Percentiles rank a stretch among this genome's conserved stretches.
Conservation (phyloP, 2,329 filamentous ascomycete genomes). For the Rutstroemia sydowiana region DNA sequence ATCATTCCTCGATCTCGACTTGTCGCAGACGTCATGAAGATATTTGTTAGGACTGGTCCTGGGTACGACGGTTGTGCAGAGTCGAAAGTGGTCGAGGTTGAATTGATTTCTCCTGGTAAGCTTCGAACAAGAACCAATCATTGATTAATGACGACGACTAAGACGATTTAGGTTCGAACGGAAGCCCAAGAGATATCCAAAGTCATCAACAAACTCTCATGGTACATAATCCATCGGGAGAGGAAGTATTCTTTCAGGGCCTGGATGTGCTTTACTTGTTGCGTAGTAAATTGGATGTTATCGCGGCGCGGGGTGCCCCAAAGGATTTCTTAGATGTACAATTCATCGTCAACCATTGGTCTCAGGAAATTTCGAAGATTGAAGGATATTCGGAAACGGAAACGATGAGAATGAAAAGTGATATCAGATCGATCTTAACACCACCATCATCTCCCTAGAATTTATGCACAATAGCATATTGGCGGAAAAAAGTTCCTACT, state of each 20-base stretch:
- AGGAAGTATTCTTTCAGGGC: not conserved
- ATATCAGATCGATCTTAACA: not conserved
- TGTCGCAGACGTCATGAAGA: not conserved
- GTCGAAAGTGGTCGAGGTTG: not conserved
- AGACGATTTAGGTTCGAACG: not conserved
- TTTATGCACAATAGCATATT: not conserved
- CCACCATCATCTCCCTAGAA: not conserved
- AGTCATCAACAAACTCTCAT: constrained; percentile 3
- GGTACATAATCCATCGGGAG: not conserved
- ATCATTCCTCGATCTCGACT: constrained; percentile 1
- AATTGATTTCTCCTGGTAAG: constrained; percentile 1
- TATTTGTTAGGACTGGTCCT: constrained; percentile 3
- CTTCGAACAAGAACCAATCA: not conserved
- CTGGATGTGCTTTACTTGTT: constrained; percentile 1
- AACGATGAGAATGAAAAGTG: not conserved
- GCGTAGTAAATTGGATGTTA: not conserved
- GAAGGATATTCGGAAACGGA: not conserved
- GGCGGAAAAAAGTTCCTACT: not conserved
- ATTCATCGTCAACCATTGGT: not conserved
- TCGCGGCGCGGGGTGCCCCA: constrained; percentile 2
- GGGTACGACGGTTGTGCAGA: not conserved
- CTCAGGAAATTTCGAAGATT: not conserved
- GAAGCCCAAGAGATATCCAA: constrained; percentile 1
- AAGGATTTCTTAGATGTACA: constrained; percentile 2
- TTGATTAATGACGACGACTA: not conserved